These are phyloP conservation scores for Mallotus repandus DNA, from an alignment of 441 rosid species.

Conservation along the genomic window DNA sequence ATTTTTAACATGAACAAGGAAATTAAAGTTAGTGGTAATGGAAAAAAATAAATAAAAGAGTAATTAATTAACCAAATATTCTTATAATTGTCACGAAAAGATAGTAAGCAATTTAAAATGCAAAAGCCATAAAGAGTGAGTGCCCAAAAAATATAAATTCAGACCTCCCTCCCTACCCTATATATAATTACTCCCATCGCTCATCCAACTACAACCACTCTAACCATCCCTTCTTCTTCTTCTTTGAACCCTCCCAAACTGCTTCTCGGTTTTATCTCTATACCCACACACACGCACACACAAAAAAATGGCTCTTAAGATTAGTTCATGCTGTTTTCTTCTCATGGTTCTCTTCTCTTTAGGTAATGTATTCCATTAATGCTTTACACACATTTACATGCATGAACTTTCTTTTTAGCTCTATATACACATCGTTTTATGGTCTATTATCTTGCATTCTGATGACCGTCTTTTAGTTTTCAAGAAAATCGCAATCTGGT, in stretches of 20 bases:
- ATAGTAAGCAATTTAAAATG: conserved; percentile 9
- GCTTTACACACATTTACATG: neutral
- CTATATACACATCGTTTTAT: neutral
- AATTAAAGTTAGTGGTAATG: neutral
- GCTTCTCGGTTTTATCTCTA: too few relatives aligned
- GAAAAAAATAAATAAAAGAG: neutral
- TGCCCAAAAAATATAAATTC: conserved; percentile 16
- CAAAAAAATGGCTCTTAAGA: conserved; percentile 38
- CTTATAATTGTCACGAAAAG: conserved; percentile 22
- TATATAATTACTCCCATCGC: conserved; percentile 24
- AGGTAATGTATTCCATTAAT: conserved; percentile 17
- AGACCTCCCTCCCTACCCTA: neutral
- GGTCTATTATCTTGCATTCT: neutral
- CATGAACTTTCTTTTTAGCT: neutral
- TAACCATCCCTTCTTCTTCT: neutral
- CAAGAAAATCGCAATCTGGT: neutral
- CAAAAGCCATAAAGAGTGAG: neutral
- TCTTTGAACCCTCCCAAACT: neutral
- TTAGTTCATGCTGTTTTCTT: conserved; percentile 22
- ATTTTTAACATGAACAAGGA: conserved; percentile 2
- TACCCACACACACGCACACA: neutral
- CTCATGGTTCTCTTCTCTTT: conserved; percentile 38
- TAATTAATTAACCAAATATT: too few relatives aligned
- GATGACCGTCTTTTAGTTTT: neutral
- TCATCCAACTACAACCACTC: conserved; percentile 28